Evolutionary conservation across 495 filamentous ascomycete genomes (phyloP), one percentile per base, ranked within the genome.

Genomic region (Penicillium bovifimosum): DNA sequence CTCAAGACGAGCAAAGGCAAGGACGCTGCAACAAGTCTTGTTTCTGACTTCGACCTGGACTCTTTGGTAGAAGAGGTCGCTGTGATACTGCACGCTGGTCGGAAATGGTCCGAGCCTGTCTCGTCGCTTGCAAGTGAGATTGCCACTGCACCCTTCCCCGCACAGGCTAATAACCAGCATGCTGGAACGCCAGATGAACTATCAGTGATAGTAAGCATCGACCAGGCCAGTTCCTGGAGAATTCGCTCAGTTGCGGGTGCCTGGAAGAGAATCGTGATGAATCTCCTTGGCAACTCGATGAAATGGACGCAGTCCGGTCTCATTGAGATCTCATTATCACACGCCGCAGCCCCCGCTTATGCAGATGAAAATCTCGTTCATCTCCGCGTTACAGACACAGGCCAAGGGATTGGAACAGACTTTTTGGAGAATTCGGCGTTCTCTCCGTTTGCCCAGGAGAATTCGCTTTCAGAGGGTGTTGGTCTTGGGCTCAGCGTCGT

Each of bases 401-500:
- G 86, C 6, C 74, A 75, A 14, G 88, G 88, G 9, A 91, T 92
- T 42, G 79, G 76, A 0, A 67, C 80, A 11, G 83, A 86, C 13
- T 92, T 83, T 58, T 67, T 91, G n/a, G 76, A 79, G 16, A 76
- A 85, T 41, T 73, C 77, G 10, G 64, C 89, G 0, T 92, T 83
- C 60, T 80, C 77, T 10, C 84, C 87, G 0, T 92, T 91, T 54
- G 69, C 80, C 0, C 87, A 92, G 52, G 87, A 91, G 61, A 78
- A 87, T 54, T 68, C 72, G 1, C 72, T 87, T 10, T 75, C 80
- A 0, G 74, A 80, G 9, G 88, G 88, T 10, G 81, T 85, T 6
- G 87, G 88, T 1, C 74, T 89, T 1, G 86, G 86, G 0, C 74
- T 91, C 31, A 81, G 79, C 38, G 83, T 90, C 42, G 82, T 88